Percentiles rank a stretch among this genome's conserved stretches.
These are phyloP conservation scores for Alternaria consortialis DNA, from an alignment of 2,329 filamentous ascomycete genomes.

Conservation along the genomic window DNA sequence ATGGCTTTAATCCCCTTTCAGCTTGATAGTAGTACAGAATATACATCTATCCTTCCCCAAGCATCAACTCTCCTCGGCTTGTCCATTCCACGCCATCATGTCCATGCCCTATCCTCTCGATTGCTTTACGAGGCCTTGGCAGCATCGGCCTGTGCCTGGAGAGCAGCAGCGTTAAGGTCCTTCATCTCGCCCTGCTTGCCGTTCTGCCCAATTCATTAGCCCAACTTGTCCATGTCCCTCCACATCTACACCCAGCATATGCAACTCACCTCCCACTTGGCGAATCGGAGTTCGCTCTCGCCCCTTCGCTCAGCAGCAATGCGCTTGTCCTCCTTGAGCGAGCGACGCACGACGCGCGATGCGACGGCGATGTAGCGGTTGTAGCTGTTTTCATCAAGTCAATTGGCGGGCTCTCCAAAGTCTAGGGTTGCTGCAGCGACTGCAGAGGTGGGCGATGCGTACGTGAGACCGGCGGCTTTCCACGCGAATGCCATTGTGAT, in stretches of 20 bases:
- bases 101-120: constrained; percentile 4
- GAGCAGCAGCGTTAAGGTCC: constrained; percentile 68
- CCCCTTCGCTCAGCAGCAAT: constrained; percentile 87
- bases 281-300: constrained; percentile 86
- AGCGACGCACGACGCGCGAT: constrained; percentile 92
- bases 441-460: constrained; percentile 56
- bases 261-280: constrained; percentile 92
- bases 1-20: constrained; percentile 37
- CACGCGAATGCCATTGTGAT: constrained; percentile 94
- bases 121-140: constrained; percentile 52
- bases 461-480: constrained; percentile 98
- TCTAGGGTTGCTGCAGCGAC: constrained; percentile 5
- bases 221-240: constrained; percentile 10
- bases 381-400: constrained; percentile 71
- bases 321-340: constrained; percentile 94
- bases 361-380: constrained; percentile 99
- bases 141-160: constrained; percentile 58
- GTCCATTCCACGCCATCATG: constrained; percentile 14
- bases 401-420: background rate
- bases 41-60: constrained; percentile 41
- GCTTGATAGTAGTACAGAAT: constrained; percentile 52
- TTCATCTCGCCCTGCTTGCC: constrained; percentile 93
- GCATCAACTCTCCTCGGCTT: constrained; percentile 14
- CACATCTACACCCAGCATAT: background rate
- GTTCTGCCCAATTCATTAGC: constrained; percentile 67